Percentiles rank a stretch among this genome's conserved stretches.
Evolutionary conservation across 2,329 filamentous ascomycete species (phyloP).

Genomic region (Aspergillus terreus): DNA sequence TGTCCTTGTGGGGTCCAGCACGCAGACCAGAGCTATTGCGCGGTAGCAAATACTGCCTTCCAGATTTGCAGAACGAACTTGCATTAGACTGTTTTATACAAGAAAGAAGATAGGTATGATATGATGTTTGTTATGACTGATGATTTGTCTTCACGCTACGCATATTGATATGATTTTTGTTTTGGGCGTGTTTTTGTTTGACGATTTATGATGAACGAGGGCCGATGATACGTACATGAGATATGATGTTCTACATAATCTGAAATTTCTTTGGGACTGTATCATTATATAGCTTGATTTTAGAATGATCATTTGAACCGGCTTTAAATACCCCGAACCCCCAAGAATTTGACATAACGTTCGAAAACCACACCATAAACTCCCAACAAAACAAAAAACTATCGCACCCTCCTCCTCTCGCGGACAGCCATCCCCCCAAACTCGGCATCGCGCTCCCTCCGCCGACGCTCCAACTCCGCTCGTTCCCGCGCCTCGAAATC

Average conservation of each 20-base stretch:
- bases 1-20: slow-evolving; percentile 17
- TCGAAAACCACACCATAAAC: too few species aligned
- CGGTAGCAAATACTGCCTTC: not conserved
- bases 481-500: slow-evolving; percentile 6
- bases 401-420: slow-evolving; percentile 17
- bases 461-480: slow-evolving; percentile 15
- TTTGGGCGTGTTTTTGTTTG: not conserved
- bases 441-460: slow-evolving; percentile 23
- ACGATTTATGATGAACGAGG: slow-evolving; percentile 7
- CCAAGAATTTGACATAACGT: too few species aligned
- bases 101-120: slow-evolving; percentile 7
- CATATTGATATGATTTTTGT: slow-evolving; percentile 9
- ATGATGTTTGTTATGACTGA: slow-evolving; percentile 5
- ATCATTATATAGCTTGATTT: slow-evolving; percentile 1
- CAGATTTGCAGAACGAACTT: not conserved
- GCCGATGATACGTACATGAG: not conserved
- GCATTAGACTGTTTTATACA: not conserved
- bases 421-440: slow-evolving; percentile 33
- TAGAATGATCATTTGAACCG: not conserved
- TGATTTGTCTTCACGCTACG: slow-evolving; percentile 7
- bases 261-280: not conserved
- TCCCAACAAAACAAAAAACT: not conserved
- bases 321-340: not conserved
- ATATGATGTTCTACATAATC: not conserved
- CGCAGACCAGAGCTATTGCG: slow-evolving; percentile 9